Evolutionary conservation across 179 eudicot species (phyloP).

Genomic region (Amaranthus tricolor): DNA sequence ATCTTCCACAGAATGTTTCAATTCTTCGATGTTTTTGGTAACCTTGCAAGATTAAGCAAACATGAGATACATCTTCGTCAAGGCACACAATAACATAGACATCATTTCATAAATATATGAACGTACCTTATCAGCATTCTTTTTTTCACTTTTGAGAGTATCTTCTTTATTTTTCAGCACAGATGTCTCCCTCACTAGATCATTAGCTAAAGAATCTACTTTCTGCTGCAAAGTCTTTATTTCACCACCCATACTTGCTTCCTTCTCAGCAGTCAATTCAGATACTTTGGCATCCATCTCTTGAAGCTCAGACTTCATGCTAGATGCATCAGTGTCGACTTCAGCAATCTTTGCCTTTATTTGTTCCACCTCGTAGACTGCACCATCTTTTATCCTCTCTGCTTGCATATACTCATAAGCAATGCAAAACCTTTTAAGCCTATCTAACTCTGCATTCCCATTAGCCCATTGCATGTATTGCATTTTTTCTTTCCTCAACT

Average conservation of each 20-base stretch:
- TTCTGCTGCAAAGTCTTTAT: constrained; percentile 61
- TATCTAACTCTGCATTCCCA: constrained; percentile 85
- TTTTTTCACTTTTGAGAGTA: constrained; percentile 58
- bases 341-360: constrained; percentile 60
- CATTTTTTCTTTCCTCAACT: constrained; percentile 85
- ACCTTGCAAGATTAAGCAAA: constrained; percentile 41
- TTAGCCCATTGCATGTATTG: constrained; percentile 99
- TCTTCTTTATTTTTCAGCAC: constrained; percentile 78
- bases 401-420: constrained; percentile 91
- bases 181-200: constrained; percentile 81
- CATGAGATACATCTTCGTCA: neutral
- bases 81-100: constrained; percentile 10
- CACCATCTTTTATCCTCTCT: constrained; percentile 72
- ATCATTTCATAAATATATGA: neutral
- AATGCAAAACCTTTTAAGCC: constrained; percentile 86
- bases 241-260: constrained; percentile 91
- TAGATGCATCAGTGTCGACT: constrained; percentile 42
- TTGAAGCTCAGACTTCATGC: constrained; percentile 58
- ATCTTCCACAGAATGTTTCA: constrained; percentile 68
- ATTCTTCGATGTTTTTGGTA: constrained; percentile 63
- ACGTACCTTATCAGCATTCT: constrained; percentile 71
- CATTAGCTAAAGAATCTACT: constrained; percentile 70
- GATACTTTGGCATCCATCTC: constrained; percentile 69
- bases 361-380: constrained; percentile 61
- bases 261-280: constrained; percentile 68